Percentiles rank a stretch among this genome's conserved stretches.
Evolutionary conservation across 805 yeast genomes (phyloP).

Genomic region (Trichomonascus vanleenenianus): DNA sequence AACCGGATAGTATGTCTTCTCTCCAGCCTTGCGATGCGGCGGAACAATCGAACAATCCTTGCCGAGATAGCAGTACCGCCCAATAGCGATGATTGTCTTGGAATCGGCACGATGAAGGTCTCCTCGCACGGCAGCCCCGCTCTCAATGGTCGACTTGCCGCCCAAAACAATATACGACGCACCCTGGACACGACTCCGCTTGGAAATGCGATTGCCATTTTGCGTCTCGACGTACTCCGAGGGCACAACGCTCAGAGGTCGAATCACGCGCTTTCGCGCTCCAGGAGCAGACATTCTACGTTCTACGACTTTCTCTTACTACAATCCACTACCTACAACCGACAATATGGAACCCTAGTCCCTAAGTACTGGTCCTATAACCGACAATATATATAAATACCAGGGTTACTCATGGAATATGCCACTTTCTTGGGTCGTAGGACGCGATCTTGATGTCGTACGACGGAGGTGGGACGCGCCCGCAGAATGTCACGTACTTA

Average conservation of each 20-base stretch:
- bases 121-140: constrained; percentile 28
- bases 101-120: constrained; percentile 26
- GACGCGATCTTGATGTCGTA: not conserved
- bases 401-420: too few relatives aligned
- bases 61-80: constrained; percentile 27
- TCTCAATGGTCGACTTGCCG: constrained; percentile 29
- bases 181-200: constrained; percentile 28
- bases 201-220: constrained; percentile 30
- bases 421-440: too few relatives aligned
- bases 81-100: constrained; percentile 28
- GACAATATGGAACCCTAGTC: too few relatives aligned
- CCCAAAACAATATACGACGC: constrained; percentile 31
- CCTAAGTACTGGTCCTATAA: too few relatives aligned
- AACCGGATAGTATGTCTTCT: constrained; percentile 25
- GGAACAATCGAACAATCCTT: constrained; percentile 24
- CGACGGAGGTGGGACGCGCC: not conserved
- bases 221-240: constrained; percentile 21
- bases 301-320: too few relatives aligned
- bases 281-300: too few relatives aligned
- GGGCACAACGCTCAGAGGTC: not conserved
- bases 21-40: constrained; percentile 18
- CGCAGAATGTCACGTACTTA: not conserved
- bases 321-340: too few relatives aligned
- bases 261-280: too few relatives aligned
- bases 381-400: too few relatives aligned